Conservation (phyloP, 2,329 filamentous ascomycete species). For the Calonectria ilicicola region DNA sequence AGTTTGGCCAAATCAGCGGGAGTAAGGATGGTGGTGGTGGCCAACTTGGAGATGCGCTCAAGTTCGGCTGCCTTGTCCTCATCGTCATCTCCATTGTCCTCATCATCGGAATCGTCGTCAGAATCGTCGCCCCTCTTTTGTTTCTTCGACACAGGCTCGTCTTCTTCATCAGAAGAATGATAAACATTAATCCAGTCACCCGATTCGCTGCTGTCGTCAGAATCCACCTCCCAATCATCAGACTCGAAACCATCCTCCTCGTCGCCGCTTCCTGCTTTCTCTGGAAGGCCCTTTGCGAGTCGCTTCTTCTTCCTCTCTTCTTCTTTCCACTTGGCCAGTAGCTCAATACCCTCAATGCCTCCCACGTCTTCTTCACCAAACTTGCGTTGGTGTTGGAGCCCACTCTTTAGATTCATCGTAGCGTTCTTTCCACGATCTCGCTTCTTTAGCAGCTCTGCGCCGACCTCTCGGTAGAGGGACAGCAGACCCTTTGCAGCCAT, state of each 20-base stretch:
- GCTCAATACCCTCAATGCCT: constrained; percentile 90
- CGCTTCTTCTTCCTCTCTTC: constrained; percentile 84
- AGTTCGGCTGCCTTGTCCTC: constrained; percentile 58
- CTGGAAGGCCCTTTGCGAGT: constrained; percentile 75
- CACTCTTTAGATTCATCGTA: constrained; percentile 81
- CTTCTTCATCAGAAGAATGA: constrained; percentile 84
- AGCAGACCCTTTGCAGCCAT: constrained; percentile 97
- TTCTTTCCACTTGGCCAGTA: constrained; percentile 93
- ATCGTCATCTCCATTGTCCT: constrained; percentile 55
- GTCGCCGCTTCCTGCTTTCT: constrained; percentile 70
- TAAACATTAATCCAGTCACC: constrained; percentile 95
- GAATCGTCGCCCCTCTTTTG: constrained; percentile 47
- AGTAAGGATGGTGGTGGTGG: constrained; percentile 94
- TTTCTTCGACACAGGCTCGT: constrained; percentile 69
- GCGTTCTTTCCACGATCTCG: constrained; percentile 93
- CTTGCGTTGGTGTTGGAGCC: constrained; percentile 79
- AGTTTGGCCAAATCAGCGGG: constrained; percentile 97
- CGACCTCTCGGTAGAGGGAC: constrained; percentile 91
- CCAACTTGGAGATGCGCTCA: constrained; percentile 76
- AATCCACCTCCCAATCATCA: constrained; percentile 72
- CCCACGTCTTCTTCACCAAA: constrained; percentile 87
- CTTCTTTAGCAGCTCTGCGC: constrained; percentile 88
- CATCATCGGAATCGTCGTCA: constrained; percentile 35
- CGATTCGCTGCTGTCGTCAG: constrained; percentile 74
- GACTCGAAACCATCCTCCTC: constrained; percentile 67